phyloP scores from a whole-genome alignment of 1,139 yeast genomes.

The Blastobotrys petasosporus region DNA sequence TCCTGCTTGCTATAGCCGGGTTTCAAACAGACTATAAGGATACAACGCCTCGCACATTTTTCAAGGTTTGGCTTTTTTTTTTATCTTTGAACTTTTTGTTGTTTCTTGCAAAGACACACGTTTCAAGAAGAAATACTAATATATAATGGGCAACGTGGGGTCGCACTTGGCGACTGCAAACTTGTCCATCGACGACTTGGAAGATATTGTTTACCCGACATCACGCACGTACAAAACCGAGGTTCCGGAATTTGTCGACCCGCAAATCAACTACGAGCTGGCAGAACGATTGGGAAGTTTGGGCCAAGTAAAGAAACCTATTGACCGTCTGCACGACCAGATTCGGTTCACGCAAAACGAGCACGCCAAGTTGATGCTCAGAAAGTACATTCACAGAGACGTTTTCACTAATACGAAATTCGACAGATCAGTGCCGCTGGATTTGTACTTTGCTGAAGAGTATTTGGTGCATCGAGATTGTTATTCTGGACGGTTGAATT shows the following conservation, averaged over 20 bases:
- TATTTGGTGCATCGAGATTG: conserved; percentile 25
- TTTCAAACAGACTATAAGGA: not conserved
- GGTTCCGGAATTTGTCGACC: not conserved
- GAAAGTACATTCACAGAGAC: conserved; percentile 30
- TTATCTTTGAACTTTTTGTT: too few species aligned
- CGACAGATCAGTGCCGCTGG: conserved; percentile 16
- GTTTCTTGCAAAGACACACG: too few species aligned
- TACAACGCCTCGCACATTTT: not conserved
- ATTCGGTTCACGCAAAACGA: not conserved
- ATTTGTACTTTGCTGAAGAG: conserved; percentile 21
- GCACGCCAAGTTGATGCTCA: conserved; percentile 9
- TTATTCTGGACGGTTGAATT: not conserved
- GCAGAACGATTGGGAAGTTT: too few species aligned
- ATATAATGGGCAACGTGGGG: conserved; percentile 2
- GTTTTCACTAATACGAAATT: conserved; percentile 27
- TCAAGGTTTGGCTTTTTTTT: not conserved
- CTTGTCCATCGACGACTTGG: not conserved
- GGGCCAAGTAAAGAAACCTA: not conserved
- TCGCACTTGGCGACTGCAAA: not conserved
- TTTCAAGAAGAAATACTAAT: not conserved
- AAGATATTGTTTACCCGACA: conserved; percentile 3
- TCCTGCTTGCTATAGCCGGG: too few species aligned
- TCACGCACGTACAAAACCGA: too few species aligned
- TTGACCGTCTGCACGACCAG: not conserved
- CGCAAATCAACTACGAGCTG: not conserved